These are phyloP conservation scores for Begonia peltatifolia DNA, from an alignment of 306 rosid species.

Conservation along the genomic window DNA sequence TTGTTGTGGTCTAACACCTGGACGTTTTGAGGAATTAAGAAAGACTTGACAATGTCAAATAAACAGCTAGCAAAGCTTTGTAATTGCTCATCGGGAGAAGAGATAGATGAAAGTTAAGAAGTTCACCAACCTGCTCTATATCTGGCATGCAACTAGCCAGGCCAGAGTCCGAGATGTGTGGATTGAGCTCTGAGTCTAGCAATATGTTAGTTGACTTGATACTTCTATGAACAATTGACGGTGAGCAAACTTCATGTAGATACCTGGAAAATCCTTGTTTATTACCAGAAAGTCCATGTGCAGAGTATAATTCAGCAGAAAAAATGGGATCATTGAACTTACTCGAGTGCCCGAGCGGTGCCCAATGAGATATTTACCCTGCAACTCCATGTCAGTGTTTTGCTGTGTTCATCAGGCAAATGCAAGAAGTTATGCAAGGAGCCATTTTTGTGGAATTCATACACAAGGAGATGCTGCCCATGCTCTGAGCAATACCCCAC, in stretches of 20 bases:
- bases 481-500: slow-evolving; percentile 96
- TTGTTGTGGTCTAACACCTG: slow-evolving; percentile 48
- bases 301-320: too few species aligned
- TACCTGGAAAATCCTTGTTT: slow-evolving; percentile 37
- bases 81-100: background rate
- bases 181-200: slow-evolving; percentile 73
- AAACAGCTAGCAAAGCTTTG: background rate
- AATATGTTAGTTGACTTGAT: slow-evolving; percentile 77
- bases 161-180: slow-evolving; percentile 83
- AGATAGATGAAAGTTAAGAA: background rate
- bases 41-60: too few species aligned
- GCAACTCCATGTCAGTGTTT: slow-evolving; percentile 83
- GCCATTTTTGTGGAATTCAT: slow-evolving; percentile 75
- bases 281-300: background rate
- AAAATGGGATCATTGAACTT: slow-evolving; percentile 16
- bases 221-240: slow-evolving; percentile 78
- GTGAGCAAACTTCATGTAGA: slow-evolving; percentile 91
- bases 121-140: slow-evolving; percentile 44
- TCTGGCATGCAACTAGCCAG: slow-evolving; percentile 61
- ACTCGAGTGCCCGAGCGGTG: slow-evolving; percentile 91
- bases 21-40: background rate
- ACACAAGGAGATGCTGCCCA: slow-evolving; percentile 79
- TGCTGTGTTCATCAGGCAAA: slow-evolving; percentile 63
- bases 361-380: slow-evolving; percentile 96
- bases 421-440: slow-evolving; percentile 80